Conservation (phyloP, 139 green algal species). For the Zygnema circumcarinatum region DNA sequence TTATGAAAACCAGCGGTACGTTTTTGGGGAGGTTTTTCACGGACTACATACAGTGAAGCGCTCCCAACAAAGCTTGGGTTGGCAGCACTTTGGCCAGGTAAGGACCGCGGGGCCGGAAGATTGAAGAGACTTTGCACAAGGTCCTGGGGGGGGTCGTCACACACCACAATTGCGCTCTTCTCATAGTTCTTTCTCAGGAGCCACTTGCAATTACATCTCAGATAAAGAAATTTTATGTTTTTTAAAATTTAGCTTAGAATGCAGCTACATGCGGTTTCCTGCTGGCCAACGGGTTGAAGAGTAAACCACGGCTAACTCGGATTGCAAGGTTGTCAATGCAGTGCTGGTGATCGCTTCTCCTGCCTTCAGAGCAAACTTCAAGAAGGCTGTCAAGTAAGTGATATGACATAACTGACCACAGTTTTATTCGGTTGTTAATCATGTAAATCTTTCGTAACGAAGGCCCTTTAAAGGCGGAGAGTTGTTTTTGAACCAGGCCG, state of each 20-base stretch:
- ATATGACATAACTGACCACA: too few species aligned
- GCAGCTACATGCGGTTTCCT: not conserved
- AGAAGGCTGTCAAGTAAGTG: constrained; percentile 1
- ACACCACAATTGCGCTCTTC: not conserved
- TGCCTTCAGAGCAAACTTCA: not conserved
- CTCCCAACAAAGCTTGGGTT: not conserved
- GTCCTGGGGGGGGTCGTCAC: not conserved
- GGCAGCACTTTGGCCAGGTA: not conserved
- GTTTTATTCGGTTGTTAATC: too few species aligned
- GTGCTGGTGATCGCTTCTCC: not conserved
- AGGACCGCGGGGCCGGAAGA: not conserved
- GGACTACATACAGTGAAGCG: not conserved
- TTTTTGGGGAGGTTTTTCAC: not conserved
- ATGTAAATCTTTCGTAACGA: too few species aligned
- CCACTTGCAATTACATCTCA: not conserved
- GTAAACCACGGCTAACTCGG: not conserved
- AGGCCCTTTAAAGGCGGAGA: too few species aligned
- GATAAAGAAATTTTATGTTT: too few species aligned
- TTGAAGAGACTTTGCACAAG: too few species aligned
- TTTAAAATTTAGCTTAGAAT: not conserved
- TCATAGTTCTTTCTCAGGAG: not conserved
- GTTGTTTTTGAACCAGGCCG: too few species aligned
- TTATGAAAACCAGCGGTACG: not conserved
- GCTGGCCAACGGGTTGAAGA: not conserved
- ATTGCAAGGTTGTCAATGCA: not conserved